These are phyloP conservation scores for Hypoxylon sp. DNA, from an alignment of 2,329 filamentous ascomycete species.

Conservation along the genomic window DNA sequence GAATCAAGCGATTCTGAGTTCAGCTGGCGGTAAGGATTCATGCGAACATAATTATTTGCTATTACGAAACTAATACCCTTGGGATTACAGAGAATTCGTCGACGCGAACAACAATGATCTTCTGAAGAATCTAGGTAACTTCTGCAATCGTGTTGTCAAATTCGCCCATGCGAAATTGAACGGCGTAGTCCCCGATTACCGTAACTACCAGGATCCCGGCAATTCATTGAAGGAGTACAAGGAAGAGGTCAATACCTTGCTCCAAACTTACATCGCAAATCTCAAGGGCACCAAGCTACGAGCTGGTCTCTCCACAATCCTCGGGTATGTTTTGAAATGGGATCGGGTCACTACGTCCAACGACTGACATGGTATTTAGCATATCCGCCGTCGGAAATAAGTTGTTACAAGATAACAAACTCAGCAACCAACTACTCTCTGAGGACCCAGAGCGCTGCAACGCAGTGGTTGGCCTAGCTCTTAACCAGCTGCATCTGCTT, in stretches of 20 bases:
- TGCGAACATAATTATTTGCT: neutral
- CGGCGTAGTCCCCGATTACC: constrained; percentile 65
- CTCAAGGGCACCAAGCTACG: constrained; percentile 78
- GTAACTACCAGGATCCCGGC: constrained; percentile 49
- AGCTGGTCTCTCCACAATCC: constrained; percentile 58
- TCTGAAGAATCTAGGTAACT: constrained; percentile 76
- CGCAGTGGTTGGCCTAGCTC: constrained; percentile 75
- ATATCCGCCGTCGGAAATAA: constrained; percentile 54
- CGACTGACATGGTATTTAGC: constrained; percentile 13
- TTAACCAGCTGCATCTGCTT: constrained; percentile 85
- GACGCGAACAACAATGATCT: constrained; percentile 88
- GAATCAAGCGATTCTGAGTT: constrained; percentile 90
- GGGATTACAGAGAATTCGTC: constrained; percentile 67
- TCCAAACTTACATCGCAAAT: constrained; percentile 72
- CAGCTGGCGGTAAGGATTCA: constrained; percentile 69
- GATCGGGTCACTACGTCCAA: neutral
- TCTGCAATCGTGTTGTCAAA: constrained; percentile 60
- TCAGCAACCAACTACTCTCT: constrained; percentile 63
- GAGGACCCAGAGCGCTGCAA: constrained; percentile 64
- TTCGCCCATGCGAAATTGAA: constrained; percentile 71
- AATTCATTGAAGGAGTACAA: constrained; percentile 49
- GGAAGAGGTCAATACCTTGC: constrained; percentile 69
- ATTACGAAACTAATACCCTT: constrained; percentile 41
- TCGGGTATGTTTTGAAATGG: constrained; percentile 21
- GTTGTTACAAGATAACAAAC: constrained; percentile 60